Base-by-base conservation (phyloP, 1,284 basidiomycete species). In the Phenoliferia sp. region DNA sequence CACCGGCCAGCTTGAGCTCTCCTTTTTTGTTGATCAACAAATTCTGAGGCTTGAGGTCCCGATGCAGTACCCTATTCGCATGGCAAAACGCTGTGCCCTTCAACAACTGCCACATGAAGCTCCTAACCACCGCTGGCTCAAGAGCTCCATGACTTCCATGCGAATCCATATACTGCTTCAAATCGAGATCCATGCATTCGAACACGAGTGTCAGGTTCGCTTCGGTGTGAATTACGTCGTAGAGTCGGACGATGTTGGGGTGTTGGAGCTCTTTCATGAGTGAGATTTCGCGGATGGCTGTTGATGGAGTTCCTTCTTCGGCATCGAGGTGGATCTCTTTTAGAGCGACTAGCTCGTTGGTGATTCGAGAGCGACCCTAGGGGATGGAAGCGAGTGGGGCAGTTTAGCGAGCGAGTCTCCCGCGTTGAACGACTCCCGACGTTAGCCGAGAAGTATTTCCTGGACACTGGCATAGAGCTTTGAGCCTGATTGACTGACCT, bases 141-240 rank as follows among this genome's bases (percentile, higher is more conserved):
- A 99, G 86, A 15, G 96, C 94, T 66, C 95, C 94, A 67, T 92
- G 88, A 73, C 97, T 92, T 62, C 96, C 96, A 74, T 98, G 90
- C 39, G 92, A 89, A 80, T 99, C 96, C 96, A 99, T 99, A 81
- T 98, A 99, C 79, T 94, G 94, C 81, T 99, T 99, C 65, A 99
- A 84, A 80, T 99, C 96, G 79, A 94, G 90, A 78, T 99, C 96
- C 81, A 96, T 96, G 79, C 88, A 99, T 80, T 99, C 96, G 79
- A 99, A 98, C 69, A 99, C 96, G 69, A 99, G 91, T 76, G 98
- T 92, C 56, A 99, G 88, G 77, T 99, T 99, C 34, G 93, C 90
- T 80, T 99, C 94, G 28, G 92, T 73, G 63, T 76, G 75, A 70
- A 99, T 97, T 66, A 99, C 96, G 79, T 99, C 96, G 83, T 98